Conservation (phyloP, 306 rosid species). For the Clitoria ternatea region DNA sequence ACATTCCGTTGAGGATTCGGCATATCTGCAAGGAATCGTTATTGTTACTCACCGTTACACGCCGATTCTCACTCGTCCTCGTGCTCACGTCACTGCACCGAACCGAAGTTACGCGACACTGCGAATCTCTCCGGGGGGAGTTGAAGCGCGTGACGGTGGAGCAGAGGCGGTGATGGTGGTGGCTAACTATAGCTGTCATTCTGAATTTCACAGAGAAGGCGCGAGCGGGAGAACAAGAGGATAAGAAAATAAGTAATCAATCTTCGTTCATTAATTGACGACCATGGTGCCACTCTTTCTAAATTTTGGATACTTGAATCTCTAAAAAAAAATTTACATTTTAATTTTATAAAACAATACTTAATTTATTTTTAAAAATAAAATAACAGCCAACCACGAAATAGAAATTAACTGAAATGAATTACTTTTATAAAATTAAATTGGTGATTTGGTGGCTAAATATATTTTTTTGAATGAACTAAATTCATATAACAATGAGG, state of each 20-base stretch:
- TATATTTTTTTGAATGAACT: too few relatives aligned
- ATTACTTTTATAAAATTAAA: too few relatives aligned
- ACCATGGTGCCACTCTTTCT: conserved; percentile 9
- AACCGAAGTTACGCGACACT: conserved; percentile 23
- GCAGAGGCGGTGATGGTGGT: conserved; percentile 17
- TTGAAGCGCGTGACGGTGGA: conserved; percentile 24
- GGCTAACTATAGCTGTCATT: conserved; percentile 34
- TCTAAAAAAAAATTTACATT: too few relatives aligned
- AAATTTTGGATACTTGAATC: too few relatives aligned
- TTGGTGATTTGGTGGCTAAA: too few relatives aligned
- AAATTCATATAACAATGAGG: too few relatives aligned
- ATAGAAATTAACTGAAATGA: too few relatives aligned
- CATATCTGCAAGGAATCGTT: conserved; percentile 67
- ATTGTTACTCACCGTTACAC: conserved; percentile 47
- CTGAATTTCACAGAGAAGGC: background rate
- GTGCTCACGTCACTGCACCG: conserved; percentile 39
- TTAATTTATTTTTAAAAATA: too few relatives aligned
- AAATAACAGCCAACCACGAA: too few relatives aligned
- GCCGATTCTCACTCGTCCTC: conserved; percentile 31
- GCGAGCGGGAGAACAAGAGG: background rate
- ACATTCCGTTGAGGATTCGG: conserved; percentile 80
- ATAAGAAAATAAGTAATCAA: conserved; percentile 12
- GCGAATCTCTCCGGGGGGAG: background rate
- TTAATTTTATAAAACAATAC: too few relatives aligned
- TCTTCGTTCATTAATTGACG: background rate